These are phyloP conservation scores for Colletotrichum sidae DNA, from an alignment of 2,329 filamentous ascomycete species.

Conservation along the genomic window DNA sequence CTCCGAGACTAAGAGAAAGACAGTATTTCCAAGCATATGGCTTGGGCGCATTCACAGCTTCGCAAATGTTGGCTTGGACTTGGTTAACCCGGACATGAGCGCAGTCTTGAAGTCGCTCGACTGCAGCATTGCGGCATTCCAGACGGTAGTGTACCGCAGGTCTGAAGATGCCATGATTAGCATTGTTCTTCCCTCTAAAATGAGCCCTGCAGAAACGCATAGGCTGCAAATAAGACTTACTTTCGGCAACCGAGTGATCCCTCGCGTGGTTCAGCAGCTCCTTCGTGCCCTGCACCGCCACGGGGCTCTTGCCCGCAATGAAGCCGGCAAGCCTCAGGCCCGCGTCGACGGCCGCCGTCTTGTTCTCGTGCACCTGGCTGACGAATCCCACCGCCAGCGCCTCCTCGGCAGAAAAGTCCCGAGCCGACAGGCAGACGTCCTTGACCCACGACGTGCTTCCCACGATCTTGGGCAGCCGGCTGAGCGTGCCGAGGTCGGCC, in stretches of 20 bases:
- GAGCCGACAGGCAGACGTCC: constrained; percentile 78
- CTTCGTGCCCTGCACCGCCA: constrained; percentile 90
- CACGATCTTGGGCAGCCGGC: constrained; percentile 78
- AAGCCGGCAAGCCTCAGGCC: constrained; percentile 72
- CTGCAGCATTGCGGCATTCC: constrained; percentile 89
- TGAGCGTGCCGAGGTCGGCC: constrained; percentile 82
- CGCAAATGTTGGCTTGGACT: constrained; percentile 83
- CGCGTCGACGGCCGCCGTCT: constrained; percentile 71
- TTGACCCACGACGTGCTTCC: constrained; percentile 81
- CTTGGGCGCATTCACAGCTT: constrained; percentile 71
- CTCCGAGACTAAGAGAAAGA: not conserved
- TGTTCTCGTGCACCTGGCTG: constrained; percentile 71
- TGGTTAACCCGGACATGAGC: constrained; percentile 80
- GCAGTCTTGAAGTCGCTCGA: constrained; percentile 81
- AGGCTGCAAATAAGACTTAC: constrained; percentile 55
- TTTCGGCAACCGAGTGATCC: constrained; percentile 82
- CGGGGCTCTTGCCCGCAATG: constrained; percentile 85
- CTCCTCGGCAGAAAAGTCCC: constrained; percentile 76
- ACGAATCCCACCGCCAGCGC: constrained; percentile 78
- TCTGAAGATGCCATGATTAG: constrained; percentile 53
- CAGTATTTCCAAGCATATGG: too few species aligned
- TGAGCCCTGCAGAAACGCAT: constrained; percentile 8
- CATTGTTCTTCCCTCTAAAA: not conserved
- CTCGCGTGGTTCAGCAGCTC: constrained; percentile 85
- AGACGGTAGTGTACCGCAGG: constrained; percentile 84